phyloP scores from a whole-genome alignment of 1,284 basidiomycete species.

The Thecaphora thlaspeos region DNA sequence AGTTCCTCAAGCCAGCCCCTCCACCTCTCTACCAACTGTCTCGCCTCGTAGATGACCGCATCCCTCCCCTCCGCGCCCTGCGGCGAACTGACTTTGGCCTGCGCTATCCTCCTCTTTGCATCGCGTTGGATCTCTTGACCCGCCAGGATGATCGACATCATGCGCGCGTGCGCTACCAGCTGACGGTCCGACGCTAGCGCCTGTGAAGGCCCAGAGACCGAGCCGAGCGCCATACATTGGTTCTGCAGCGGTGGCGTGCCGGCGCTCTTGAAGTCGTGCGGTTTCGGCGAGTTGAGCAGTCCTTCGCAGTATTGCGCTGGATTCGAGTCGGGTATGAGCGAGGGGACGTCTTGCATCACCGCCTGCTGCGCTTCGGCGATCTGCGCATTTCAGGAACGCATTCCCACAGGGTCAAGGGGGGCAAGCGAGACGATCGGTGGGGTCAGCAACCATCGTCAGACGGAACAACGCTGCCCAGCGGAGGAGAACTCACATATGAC shows the following conservation, averaged over 20 bases:
- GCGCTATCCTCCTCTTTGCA: slow-evolving; percentile 10
- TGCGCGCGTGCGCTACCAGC: slow-evolving; percentile 41
- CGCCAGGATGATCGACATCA: slow-evolving; percentile 41
- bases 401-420: too few relatives aligned
- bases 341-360: slow-evolving; percentile 39
- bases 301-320: slow-evolving; percentile 43
- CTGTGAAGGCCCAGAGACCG: too few relatives aligned
- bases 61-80: background rate
- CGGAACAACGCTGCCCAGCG: too few relatives aligned
- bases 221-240: too few relatives aligned
- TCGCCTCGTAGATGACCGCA: slow-evolving; percentile 7
- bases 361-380: slow-evolving; percentile 46
- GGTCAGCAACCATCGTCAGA: too few relatives aligned
- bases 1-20: slow-evolving; percentile 37
- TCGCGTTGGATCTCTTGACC: slow-evolving; percentile 32
- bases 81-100: background rate
- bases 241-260: too few relatives aligned
- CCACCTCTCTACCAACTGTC: slow-evolving; percentile 30
- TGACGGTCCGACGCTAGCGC: slow-evolving; percentile 36
- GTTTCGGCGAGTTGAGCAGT: slow-evolving; percentile 20
- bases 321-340: slow-evolving; percentile 26
- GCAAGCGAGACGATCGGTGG: too few relatives aligned
- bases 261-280: background rate
- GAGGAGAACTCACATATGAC: slow-evolving; percentile 34
- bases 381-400: background rate